A percentile compares a stretch with the other conserved stretches of the same genome.
phyloP scores from a whole-genome alignment of 129 eudicot genomes.

The Ambrosia trifida region DNA sequence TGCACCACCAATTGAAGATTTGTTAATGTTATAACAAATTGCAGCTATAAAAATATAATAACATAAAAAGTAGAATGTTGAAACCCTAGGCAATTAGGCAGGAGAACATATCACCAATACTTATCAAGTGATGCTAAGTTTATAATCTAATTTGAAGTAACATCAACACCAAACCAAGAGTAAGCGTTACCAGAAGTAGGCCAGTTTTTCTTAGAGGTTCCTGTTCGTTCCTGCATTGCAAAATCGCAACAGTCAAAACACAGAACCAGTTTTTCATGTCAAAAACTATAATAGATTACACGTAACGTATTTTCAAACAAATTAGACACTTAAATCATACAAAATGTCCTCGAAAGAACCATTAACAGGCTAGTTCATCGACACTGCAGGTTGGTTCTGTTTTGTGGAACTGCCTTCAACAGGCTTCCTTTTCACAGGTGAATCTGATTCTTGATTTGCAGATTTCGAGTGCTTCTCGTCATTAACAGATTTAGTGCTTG shows the following conservation, averaged over 20 bases:
- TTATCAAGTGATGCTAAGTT: not conserved
- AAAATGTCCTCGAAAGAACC: not conserved
- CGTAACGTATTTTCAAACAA: not conserved
- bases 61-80: not conserved
- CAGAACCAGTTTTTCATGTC: not conserved
- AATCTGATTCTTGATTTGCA: constrained; percentile 46
- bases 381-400: constrained; percentile 38
- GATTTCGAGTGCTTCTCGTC: constrained; percentile 48
- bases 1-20: constrained; percentile 32
- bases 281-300: not conserved
- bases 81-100: not conserved
- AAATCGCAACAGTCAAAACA: constrained; percentile 14
- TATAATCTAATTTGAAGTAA: not conserved
- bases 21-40: constrained; percentile 5
- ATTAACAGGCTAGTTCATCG: too few species aligned
- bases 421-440: constrained; percentile 43
- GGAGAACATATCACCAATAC: not conserved
- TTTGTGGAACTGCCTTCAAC: constrained; percentile 9
- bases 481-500: constrained; percentile 47
- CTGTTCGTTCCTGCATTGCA: constrained; percentile 54
- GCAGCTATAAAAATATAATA: not conserved
- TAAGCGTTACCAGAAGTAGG: constrained; percentile 62
- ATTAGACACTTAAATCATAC: too few species aligned
- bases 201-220: constrained; percentile 64
- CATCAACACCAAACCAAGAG: not conserved